phyloP scores from a whole-genome alignment of 2,329 filamentous ascomycete genomes.

The Epichloe hybrida region DNA sequence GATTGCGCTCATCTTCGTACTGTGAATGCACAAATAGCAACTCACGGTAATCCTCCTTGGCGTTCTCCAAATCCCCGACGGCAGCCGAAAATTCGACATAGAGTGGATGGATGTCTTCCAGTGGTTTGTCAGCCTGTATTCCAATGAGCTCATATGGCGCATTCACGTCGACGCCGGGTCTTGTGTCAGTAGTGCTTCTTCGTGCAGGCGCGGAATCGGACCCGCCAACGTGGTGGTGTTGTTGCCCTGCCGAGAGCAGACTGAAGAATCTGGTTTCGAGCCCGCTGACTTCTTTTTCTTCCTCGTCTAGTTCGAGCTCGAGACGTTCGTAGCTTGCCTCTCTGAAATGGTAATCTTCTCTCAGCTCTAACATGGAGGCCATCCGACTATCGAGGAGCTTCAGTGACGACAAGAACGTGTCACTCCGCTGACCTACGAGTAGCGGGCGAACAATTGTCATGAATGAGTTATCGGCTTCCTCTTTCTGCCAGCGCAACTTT shows the following conservation, averaged over 20 bases:
- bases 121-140: constrained; percentile 20
- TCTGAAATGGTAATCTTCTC: constrained; percentile 23
- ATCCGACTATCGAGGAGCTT: constrained; percentile 17
- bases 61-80: constrained; percentile 31
- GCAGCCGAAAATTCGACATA: constrained; percentile 30
- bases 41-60: constrained; percentile 33
- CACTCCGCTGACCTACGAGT: constrained; percentile 16
- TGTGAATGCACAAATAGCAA: constrained; percentile 25
- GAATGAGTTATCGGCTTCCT: constrained; percentile 26
- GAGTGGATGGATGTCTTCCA: constrained; percentile 32
- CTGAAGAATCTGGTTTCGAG: constrained; percentile 27
- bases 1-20: constrained; percentile 23
- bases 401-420: constrained; percentile 8
- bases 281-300: constrained; percentile 21
- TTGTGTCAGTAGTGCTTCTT: constrained; percentile 1
- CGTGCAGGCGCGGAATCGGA: background rate
- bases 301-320: constrained; percentile 21
- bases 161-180: constrained; percentile 5
- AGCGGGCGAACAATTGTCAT: constrained; percentile 26
- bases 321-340: constrained; percentile 24
- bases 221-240: constrained; percentile 1
- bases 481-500: constrained; percentile 18
- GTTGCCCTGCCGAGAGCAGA: constrained; percentile 19
- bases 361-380: constrained; percentile 22
- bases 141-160: constrained; percentile 22